Evolutionary conservation across 495 filamentous ascomycete species (phyloP).

Genomic region (Aspergillus sclerotiicarbonarius): DNA sequence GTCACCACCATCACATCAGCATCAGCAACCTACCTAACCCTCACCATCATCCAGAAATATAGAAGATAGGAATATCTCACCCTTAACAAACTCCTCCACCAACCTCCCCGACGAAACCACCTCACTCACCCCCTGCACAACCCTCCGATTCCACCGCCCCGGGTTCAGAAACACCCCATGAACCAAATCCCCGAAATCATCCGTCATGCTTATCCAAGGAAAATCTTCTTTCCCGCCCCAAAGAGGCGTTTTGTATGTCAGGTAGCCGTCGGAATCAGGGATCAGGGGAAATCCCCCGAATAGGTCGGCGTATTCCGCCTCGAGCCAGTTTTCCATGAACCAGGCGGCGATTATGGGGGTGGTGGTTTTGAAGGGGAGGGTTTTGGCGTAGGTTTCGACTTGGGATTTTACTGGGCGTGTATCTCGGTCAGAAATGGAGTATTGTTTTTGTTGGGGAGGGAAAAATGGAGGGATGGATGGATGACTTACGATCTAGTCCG

Average conservation of each 20-base stretch:
- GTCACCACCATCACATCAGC: background rate
- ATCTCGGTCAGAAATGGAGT: too few relatives aligned
- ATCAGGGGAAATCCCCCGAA: constrained; percentile 31
- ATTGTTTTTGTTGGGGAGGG: background rate
- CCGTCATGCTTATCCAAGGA: constrained; percentile 26
- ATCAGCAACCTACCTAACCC: background rate
- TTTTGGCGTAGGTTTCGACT: constrained; percentile 25
- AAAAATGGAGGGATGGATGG: background rate
- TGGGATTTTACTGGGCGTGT: constrained; percentile 28
- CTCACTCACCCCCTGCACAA: constrained; percentile 14
- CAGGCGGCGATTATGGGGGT: constrained; percentile 21
- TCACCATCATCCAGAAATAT: background rate
- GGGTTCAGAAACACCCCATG: constrained; percentile 34
- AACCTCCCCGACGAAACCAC: background rate
- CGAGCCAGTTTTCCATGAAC: constrained; percentile 30
- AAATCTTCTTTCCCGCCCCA: constrained; percentile 32
- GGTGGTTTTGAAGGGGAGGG: constrained; percentile 21
- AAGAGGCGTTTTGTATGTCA: constrained; percentile 18
- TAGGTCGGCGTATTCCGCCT: constrained; percentile 19
- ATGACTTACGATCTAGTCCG: constrained; percentile 25
- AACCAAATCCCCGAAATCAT: constrained; percentile 35
- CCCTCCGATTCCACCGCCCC: constrained; percentile 5
- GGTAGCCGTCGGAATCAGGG: constrained; percentile 19
- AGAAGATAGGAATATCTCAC: background rate
- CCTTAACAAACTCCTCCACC: background rate